phyloP scores from a whole-genome alignment of 2,329 filamentous ascomycete genomes.

The Colletotrichum eremochloae region DNA sequence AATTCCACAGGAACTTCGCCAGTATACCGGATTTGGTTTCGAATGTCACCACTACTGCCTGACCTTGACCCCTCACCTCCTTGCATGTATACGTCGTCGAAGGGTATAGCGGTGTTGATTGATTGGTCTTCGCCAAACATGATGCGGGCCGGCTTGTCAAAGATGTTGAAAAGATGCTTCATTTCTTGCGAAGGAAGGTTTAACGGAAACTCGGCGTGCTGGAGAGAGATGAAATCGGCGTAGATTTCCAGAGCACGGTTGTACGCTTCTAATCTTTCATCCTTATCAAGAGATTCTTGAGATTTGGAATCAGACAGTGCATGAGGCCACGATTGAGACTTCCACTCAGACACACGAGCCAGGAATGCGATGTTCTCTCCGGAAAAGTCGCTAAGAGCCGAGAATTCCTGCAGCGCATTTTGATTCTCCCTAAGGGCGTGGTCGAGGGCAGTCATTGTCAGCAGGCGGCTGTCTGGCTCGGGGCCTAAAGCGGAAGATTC shows the following conservation, averaged over 20 bases:
- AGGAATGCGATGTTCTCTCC: slow-evolving; percentile 72
- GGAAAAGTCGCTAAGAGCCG: slow-evolving; percentile 67
- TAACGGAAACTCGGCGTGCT: slow-evolving; percentile 63
- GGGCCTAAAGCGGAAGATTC: slow-evolving; percentile 10
- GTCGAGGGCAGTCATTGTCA: slow-evolving; percentile 67
- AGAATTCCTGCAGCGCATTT: slow-evolving; percentile 63
- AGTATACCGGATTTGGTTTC: slow-evolving; percentile 49
- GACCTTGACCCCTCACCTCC: neutral
- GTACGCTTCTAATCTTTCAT: slow-evolving; percentile 48
- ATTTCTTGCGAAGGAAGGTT: slow-evolving; percentile 63
- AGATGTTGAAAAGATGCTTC: slow-evolving; percentile 57
- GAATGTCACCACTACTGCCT: slow-evolving; percentile 9
- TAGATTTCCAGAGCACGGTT: slow-evolving; percentile 64
- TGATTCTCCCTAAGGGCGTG: slow-evolving; percentile 61
- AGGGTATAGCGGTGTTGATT: slow-evolving; percentile 38
- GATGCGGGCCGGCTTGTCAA: slow-evolving; percentile 56
- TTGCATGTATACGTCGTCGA: slow-evolving; percentile 32
- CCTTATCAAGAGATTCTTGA: neutral
- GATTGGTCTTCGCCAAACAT: slow-evolving; percentile 44
- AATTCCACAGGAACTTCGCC: slow-evolving; percentile 64
- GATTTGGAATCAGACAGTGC: neutral
- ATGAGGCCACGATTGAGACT: slow-evolving; percentile 41
- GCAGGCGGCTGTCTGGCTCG: slow-evolving; percentile 56
- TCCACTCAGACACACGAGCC: slow-evolving; percentile 61
- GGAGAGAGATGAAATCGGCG: slow-evolving; percentile 59